Base-by-base conservation (phyloP, 805 yeast species). In the Yamadazyma sp. region DNA sequence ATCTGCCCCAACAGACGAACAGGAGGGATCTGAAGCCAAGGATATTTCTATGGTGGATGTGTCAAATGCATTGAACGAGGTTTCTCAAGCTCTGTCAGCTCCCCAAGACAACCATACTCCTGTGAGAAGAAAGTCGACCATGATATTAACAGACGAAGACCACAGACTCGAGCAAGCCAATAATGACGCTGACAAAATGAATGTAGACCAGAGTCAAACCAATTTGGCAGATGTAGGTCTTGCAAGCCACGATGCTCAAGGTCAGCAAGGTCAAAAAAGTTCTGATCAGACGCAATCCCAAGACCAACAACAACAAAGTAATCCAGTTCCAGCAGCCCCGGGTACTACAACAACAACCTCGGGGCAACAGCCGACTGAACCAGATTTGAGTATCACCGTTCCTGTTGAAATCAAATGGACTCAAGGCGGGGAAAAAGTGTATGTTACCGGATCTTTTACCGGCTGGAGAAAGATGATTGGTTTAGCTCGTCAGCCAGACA, bases 381-480 rank as follows among this genome's bases (percentile, higher is more conserved):
- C 48, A 1, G 69, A 60, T 38, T 60, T 65, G 6, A 53, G 42
- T 27, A 48, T 58, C 5, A 62, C 65, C 5, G 56, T 67, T 9
- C 80, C 80, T 1, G 71, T 88, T 1, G 89, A 83, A 40, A 83
- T 89, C 41, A 79, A 78, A 47, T 91, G 99, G 99, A 81, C 80
- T 12, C 96, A 91, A 60, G 98, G 98, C n/a, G 99, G 99, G 44
- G 77, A 77, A 34, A 85, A 85, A 52, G 98, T 93, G 2, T 93
- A 89, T 59, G 96, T 91, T 10, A 93, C 97, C 23, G 99, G 99
- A 34, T 85, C 97, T 1, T 91, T 91, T 63, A 93, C 99, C 0
- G 96, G 96, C 3, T 93, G 99, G 98, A 73, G 96, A 49, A 91
- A 90, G 62, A 91, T 93, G 98, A 90, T 91, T 54, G 95, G 95